These are phyloP conservation scores for Mucor plumbeus DNA, from an alignment of 371 early-diverging fungal genomes.

Conservation along the genomic window DNA sequence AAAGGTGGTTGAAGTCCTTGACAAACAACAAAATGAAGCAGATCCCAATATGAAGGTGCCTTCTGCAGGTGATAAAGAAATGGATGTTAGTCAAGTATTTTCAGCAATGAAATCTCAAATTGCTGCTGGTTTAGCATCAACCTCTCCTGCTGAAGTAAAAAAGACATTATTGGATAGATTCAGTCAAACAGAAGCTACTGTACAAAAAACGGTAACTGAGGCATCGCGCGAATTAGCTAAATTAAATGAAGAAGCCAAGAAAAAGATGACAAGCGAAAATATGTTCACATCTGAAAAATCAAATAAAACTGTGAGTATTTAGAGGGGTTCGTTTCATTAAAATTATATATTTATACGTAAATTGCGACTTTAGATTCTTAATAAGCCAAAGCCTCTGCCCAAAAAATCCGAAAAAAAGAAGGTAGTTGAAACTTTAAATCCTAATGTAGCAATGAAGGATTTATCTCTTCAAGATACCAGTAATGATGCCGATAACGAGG, in stretches of 20 bases:
- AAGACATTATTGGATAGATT: constrained; percentile 27
- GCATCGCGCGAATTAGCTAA: constrained; percentile 58
- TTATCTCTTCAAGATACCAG: constrained; percentile 25
- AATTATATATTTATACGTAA: not conserved
- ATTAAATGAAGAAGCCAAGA: constrained; percentile 66
- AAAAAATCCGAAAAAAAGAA: constrained; percentile 34
- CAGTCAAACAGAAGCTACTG: constrained; percentile 20
- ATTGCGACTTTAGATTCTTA: constrained; percentile 47
- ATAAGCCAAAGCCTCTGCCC: constrained; percentile 44
- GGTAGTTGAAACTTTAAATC: constrained; percentile 78
- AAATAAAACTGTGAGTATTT: constrained; percentile 66
- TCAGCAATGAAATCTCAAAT: constrained; percentile 32
- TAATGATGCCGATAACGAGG: constrained; percentile 44
- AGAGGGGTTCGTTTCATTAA: not conserved
- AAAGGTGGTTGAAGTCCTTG: constrained; percentile 10
- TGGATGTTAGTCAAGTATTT: constrained; percentile 29
- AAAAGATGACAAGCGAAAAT: constrained; percentile 82
- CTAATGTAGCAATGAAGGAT: constrained; percentile 56
- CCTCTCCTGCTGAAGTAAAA: constrained; percentile 34
- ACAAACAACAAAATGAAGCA: constrained; percentile 15
- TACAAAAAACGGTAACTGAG: constrained; percentile 39
- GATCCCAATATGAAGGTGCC: constrained; percentile 14
- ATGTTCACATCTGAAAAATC: constrained; percentile 73
- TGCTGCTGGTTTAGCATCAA: constrained; percentile 26
- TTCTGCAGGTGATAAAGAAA: not conserved